These are phyloP conservation scores for Linnemannia exigua DNA, from an alignment of 192 early-diverging fungal genomes.

Conservation along the genomic window DNA sequence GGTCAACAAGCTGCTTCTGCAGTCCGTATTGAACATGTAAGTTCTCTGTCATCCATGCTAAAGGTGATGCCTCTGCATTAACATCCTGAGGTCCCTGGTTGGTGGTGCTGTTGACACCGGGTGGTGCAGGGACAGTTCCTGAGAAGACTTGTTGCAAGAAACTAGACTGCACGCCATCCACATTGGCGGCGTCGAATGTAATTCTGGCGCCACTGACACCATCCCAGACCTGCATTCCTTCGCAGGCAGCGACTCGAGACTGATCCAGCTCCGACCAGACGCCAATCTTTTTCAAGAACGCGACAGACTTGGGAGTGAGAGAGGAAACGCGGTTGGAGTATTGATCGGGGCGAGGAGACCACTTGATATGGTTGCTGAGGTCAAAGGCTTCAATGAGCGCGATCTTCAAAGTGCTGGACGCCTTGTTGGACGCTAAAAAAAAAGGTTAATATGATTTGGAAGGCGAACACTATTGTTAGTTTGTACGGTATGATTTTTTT, in stretches of 20 bases:
- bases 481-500: neutral
- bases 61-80: conserved; percentile 38
- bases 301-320: conserved; percentile 77
- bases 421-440: conserved; percentile 37
- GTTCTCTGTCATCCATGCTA: conserved; percentile 94
- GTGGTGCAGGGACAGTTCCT: neutral
- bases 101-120: conserved; percentile 11
- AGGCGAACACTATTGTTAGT: neutral
- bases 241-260: conserved; percentile 73
- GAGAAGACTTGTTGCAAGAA: conserved; percentile 49
- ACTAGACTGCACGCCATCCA: conserved; percentile 28
- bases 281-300: conserved; percentile 74
- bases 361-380: conserved; percentile 66
- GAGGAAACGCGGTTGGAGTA: conserved; percentile 90
- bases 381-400: conserved; percentile 88
- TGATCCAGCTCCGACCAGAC: conserved; percentile 75
- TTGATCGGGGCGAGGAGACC: conserved; percentile 63
- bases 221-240: conserved; percentile 88
- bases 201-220: conserved; percentile 74
- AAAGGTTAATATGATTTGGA: conserved; percentile 7
- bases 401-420: conserved; percentile 65
- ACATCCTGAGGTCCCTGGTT: conserved; percentile 12
- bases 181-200: conserved; percentile 69
- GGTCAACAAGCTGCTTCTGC: conserved; percentile 62
- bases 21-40: conserved; percentile 82